phyloP scores from a whole-genome alignment of 495 filamentous ascomycete genomes.

The Penicillium lividum region DNA sequence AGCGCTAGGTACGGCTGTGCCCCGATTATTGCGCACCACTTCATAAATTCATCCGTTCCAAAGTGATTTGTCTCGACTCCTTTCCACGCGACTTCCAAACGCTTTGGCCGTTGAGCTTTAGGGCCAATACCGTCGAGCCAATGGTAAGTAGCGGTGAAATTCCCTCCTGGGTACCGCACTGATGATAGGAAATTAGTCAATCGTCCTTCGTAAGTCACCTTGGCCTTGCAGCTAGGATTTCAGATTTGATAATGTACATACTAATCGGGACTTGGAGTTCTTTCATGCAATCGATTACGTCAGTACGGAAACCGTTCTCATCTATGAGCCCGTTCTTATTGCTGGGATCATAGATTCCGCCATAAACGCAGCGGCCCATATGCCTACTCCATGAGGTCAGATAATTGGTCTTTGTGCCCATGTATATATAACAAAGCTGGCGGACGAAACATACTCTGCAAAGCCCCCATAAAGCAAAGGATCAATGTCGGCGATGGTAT shows the following conservation, averaged over 20 bases:
- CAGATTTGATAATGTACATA: not conserved
- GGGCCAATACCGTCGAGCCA: not conserved
- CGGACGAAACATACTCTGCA: not conserved
- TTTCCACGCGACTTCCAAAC: not conserved
- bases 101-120: not conserved
- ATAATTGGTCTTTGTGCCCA: not conserved
- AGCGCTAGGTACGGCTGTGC: not conserved
- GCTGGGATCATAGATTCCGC: not conserved
- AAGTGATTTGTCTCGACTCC: not conserved
- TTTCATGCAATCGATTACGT: not conserved
- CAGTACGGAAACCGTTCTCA: not conserved
- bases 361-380: not conserved
- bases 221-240: too few relatives aligned
- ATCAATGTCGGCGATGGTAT: not conserved
- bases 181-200: not conserved
- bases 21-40: not conserved
- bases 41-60: not conserved
- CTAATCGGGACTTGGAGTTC: not conserved
- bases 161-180: constrained; percentile 1
- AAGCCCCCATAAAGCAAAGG: constrained; percentile 1
- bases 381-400: not conserved
- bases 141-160: not conserved
- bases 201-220: too few relatives aligned
- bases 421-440: not conserved
- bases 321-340: not conserved